phyloP scores from a whole-genome alignment of 148 eudicot genomes.

The Bassia scoparia region DNA sequence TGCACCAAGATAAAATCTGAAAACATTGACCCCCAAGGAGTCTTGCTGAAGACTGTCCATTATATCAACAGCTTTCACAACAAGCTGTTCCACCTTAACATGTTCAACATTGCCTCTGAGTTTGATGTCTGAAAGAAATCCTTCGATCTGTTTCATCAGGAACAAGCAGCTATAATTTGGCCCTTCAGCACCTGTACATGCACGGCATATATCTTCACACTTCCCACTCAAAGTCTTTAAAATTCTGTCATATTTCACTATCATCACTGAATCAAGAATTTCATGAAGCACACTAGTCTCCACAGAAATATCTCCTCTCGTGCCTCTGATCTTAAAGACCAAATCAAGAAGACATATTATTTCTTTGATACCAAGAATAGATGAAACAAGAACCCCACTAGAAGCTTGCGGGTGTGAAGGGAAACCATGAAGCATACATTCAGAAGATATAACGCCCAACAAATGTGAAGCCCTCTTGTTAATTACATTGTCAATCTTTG shows the following conservation, averaged over 20 bases:
- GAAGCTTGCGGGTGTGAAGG: constrained; percentile 55
- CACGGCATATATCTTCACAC: constrained; percentile 55
- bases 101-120: constrained; percentile 32
- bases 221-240: constrained; percentile 53
- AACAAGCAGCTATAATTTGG: constrained; percentile 64
- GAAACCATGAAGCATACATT: constrained; percentile 82
- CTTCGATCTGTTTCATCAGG: constrained; percentile 68
- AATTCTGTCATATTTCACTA: constrained; percentile 64
- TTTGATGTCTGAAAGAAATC: constrained; percentile 44
- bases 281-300: constrained; percentile 50
- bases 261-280: constrained; percentile 68
- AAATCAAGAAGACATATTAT: constrained; percentile 52
- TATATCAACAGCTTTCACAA: constrained; percentile 59
- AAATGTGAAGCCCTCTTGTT: constrained; percentile 55
- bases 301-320: constrained; percentile 31
- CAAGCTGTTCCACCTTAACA: constrained; percentile 52
- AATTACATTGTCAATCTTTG: constrained; percentile 43
- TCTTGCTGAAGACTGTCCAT: constrained; percentile 61
- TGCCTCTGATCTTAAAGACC: constrained; percentile 44
- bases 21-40: constrained; percentile 41
- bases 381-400: constrained; percentile 65
- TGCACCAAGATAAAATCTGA: constrained; percentile 62
- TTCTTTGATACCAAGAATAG: constrained; percentile 59
- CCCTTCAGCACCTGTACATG: constrained; percentile 46
- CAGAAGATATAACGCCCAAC: constrained; percentile 51